These are phyloP conservation scores for Lathyrus aphaca DNA, from an alignment of 306 rosid genomes.

Conservation along the genomic window DNA sequence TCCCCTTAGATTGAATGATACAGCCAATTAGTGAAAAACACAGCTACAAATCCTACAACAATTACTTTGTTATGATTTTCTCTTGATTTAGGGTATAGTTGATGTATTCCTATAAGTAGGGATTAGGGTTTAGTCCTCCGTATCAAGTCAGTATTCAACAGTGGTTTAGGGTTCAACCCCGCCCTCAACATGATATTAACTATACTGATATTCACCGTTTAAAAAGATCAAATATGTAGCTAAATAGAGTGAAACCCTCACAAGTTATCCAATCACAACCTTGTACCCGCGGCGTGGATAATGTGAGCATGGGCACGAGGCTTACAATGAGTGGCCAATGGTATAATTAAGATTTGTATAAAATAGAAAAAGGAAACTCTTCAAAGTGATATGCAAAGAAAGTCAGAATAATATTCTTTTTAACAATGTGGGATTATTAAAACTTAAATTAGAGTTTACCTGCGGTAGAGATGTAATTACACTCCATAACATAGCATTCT, in stretches of 20 bases:
- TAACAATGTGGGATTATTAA: constrained; percentile 22
- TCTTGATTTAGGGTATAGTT: no score
- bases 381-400: constrained; percentile 14
- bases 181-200: neutral
- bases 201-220: neutral
- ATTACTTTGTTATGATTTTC: no score
- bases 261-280: constrained; percentile 23
- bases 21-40: constrained; percentile 11
- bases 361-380: constrained; percentile 4
- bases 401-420: constrained; percentile 29
- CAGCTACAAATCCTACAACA: neutral
- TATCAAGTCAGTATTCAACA: no score
- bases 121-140: no score
- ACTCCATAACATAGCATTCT: constrained; percentile 98
- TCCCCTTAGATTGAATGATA: constrained; percentile 4
- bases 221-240: neutral
- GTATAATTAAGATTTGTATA: constrained; percentile 13
- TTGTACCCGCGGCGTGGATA: neutral
- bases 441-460: constrained; percentile 53
- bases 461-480: constrained; percentile 97
- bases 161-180: neutral
- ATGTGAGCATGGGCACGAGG: neutral
- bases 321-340: neutral
- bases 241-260: constrained; percentile 11
- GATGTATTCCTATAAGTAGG: no score